phyloP scores from a whole-genome alignment of 495 filamentous ascomycete species.

The Annulohypoxylon stygium region DNA sequence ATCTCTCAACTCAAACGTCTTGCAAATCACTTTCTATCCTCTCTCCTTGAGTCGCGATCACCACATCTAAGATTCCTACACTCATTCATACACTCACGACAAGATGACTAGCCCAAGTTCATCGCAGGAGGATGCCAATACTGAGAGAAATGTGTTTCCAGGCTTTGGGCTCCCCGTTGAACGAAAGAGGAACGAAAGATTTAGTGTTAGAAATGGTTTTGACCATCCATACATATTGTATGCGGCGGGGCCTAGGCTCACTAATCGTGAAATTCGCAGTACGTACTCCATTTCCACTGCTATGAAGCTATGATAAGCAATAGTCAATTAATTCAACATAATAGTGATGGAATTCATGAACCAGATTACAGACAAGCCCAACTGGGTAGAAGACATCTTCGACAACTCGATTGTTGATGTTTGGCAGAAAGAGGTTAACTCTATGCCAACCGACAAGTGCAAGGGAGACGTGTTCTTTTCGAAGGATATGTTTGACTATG shows the following conservation, averaged over 20 bases:
- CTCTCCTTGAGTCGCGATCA: no score
- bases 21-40: no score
- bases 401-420: not conserved
- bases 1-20: no score
- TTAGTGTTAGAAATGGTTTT: no score
- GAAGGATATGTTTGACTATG: not conserved
- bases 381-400: not conserved
- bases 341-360: not conserved
- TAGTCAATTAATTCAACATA: not conserved
- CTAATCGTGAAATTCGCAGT: not conserved
- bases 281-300: not conserved
- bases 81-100: no score
- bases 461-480: not conserved
- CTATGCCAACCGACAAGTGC: not conserved
- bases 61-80: no score
- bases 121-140: no score
- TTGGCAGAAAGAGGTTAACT: not conserved
- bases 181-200: no score
- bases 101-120: no score
- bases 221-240: no score
- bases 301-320: not conserved
- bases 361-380: not conserved
- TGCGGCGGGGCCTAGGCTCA: not conserved
- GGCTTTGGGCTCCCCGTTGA: not conserved
- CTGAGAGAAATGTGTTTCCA: not conserved